These are phyloP conservation scores for Phytophthora ohioensis DNA, from an alignment of 352 stramenopile species.

Conservation along the genomic window DNA sequence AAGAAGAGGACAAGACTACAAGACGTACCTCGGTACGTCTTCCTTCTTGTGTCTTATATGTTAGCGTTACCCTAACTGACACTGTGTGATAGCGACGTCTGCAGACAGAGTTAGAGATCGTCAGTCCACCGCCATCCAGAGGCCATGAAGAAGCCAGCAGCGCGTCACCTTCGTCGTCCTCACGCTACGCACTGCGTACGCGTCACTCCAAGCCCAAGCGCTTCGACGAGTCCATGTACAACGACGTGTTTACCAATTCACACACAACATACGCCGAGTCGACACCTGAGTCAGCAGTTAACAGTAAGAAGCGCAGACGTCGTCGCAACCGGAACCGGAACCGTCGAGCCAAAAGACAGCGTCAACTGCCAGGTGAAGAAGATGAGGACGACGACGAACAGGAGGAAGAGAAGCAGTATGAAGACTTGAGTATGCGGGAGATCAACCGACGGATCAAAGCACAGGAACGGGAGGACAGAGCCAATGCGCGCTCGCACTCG, in stretches of 20 bases:
- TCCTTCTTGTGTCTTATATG: not conserved
- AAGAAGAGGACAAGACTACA: conserved; percentile 5
- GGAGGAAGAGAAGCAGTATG: conserved; percentile 50
- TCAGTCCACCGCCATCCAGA: conserved; percentile 16
- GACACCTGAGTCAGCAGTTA: conserved; percentile 18
- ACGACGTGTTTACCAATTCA: conserved; percentile 67
- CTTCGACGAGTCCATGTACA: conserved; percentile 74
- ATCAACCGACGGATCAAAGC: conserved; percentile 63
- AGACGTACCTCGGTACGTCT: conserved; percentile 27
- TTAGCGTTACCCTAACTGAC: not conserved
- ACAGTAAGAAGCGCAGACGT: conserved; percentile 43
- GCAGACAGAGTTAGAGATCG: conserved; percentile 18
- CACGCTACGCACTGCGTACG: conserved; percentile 67
- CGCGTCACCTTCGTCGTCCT: conserved; percentile 27
- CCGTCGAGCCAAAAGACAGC: conserved; percentile 32
- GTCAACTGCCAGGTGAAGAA: conserved; percentile 17
- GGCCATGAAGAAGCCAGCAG: conserved; percentile 19
- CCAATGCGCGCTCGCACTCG: conserved; percentile 37
- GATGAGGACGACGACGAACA: conserved; percentile 42
- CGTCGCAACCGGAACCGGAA: conserved; percentile 17
- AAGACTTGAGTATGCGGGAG: conserved; percentile 59
- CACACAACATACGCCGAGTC: conserved; percentile 28
- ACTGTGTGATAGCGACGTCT: conserved; percentile 33
- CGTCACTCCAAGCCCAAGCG: conserved; percentile 60
- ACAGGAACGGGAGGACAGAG: conserved; percentile 48